Base-by-base conservation (phyloP, 306 rosid genomes). In the Morella rubra region DNA sequence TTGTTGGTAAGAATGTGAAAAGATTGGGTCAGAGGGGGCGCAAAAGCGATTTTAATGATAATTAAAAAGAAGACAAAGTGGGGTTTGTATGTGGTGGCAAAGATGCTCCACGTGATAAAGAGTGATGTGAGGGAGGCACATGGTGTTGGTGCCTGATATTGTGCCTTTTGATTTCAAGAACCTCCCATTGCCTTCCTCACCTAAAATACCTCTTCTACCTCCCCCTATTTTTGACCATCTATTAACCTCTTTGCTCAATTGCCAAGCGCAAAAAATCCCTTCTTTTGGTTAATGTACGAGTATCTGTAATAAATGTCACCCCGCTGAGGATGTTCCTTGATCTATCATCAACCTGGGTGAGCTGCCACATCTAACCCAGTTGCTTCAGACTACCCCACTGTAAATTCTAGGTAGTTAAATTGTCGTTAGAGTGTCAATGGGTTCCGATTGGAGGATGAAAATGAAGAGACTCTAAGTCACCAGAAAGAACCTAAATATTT, bases 31-130 rank as follows among this genome's bases (percentile, higher is more conserved):
- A 73, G 24, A 24, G 32, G 4, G 16, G 62, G 15, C 7, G 83
- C 37, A 81, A 75, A 79, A 59, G 44, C 66, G 78, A 52, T 62
- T 40, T 74, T 71, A 83, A 74, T 46, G 83, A 76, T 72, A 83
- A 71, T 44, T 37, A 49, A 83, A 81, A 83, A 69, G 46, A 79
- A 75, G 82, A 79, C 83, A 81, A 37, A 40, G 89, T 84, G 89
- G 88, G 89, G 86, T 76, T 69, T 56, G 74, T 71, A 75, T 83
- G 82, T 81, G 87, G 88, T 85, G 87, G 86, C 77, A 78, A 79
- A 77, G 86, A 37, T 80, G 83, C 84, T 88, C 97, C 91, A 86
- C 91, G 79, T 82, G 92, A 88, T 62, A 80, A 80, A 79, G 93
- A 83, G 79, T 70, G 88, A 86, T 78, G 85, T 24, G 74, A 72